These are phyloP conservation scores for Russula sp. DNA, from an alignment of 768 basidiomycete genomes.

Conservation along the genomic window DNA sequence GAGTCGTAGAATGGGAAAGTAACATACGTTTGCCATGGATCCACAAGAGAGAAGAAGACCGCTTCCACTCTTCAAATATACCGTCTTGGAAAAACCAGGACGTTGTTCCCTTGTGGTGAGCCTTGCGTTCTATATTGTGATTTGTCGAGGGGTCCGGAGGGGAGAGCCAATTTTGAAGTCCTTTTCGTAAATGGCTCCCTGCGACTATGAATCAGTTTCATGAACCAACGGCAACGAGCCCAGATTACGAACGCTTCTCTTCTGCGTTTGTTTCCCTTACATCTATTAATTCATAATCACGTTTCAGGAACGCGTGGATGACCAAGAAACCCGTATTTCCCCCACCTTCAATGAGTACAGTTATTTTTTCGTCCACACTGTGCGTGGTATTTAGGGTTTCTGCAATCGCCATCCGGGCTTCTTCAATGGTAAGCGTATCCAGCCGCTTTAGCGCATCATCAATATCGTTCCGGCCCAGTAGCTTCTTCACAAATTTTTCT, in stretches of 20 bases:
- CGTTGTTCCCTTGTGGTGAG: too few relatives aligned
- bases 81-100: too few relatives aligned
- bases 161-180: too few relatives aligned
- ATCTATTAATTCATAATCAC: too few relatives aligned
- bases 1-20: too few relatives aligned
- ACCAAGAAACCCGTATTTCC: neutral
- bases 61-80: too few relatives aligned
- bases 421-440: constrained; percentile 5
- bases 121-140: too few relatives aligned
- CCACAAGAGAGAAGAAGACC: too few relatives aligned
- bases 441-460: neutral
- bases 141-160: too few relatives aligned
- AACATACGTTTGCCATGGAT: too few relatives aligned
- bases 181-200: neutral
- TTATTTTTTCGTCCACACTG: neutral
- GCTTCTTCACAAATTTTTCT: constrained; percentile 5
- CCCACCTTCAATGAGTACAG: neutral
- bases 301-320: neutral
- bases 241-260: neutral
- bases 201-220: neutral
- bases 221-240: neutral
- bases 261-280: neutral
- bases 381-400: neutral
- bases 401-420: constrained; percentile 1
- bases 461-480: constrained; percentile 5